Evolutionary conservation across 345 rosid genomes (phyloP).

Genomic region (Salix viminalis): DNA sequence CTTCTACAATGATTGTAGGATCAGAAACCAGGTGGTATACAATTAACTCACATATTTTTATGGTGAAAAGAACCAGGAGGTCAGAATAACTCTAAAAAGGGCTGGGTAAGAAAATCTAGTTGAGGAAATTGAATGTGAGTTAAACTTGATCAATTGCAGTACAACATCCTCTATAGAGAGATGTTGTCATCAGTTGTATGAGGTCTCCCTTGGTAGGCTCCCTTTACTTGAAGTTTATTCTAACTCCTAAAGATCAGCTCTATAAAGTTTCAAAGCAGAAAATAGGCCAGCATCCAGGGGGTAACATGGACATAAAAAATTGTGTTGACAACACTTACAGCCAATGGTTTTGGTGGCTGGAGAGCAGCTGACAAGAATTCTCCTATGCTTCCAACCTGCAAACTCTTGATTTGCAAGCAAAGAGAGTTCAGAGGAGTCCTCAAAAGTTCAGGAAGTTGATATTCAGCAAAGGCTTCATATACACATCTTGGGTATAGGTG

Average conservation of each 20-base stretch:
- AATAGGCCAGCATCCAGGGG: not conserved
- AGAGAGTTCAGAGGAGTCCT: constrained; percentile 98
- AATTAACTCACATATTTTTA: not conserved
- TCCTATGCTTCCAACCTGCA: constrained; percentile 81
- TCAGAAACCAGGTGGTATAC: not conserved
- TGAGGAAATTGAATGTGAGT: not conserved
- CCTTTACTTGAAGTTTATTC: not conserved
- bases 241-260: not conserved
- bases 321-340: constrained; percentile 52
- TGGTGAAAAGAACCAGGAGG: not conserved
- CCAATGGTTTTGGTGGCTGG: constrained; percentile 84
- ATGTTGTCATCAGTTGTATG: not conserved
- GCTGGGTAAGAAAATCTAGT: not conserved
- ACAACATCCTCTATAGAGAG: not conserved
- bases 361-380: constrained; percentile 93
- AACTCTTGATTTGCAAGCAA: constrained; percentile 96
- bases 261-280: not conserved
- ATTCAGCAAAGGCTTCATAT: constrained; percentile 90
- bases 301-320: not conserved
- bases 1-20: not conserved
- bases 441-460: constrained; percentile 97
- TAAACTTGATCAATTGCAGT: not conserved
- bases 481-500: constrained; percentile 88
- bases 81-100: not conserved
- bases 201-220: not conserved